Conservation (phyloP, 129 eudicot genomes). For the Tagetes patula region DNA sequence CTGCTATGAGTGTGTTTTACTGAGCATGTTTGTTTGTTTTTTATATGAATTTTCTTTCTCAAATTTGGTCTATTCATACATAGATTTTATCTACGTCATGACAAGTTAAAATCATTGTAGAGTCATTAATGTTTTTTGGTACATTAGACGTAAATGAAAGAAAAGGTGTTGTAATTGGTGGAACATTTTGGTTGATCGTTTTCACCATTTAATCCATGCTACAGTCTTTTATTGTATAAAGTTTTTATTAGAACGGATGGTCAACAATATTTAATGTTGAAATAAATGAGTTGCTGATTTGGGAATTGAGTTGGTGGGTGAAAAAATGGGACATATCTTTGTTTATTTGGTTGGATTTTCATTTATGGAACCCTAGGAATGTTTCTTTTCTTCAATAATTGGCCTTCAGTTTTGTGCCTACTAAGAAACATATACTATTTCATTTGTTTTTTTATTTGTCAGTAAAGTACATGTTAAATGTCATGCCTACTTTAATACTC, state of each 20-base stretch:
- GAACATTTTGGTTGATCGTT: slow-evolving; percentile 23
- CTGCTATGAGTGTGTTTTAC: no score
- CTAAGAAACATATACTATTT: not conserved
- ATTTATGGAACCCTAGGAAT: not conserved
- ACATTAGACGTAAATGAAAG: slow-evolving; percentile 12
- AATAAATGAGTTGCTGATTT: slow-evolving; percentile 29
- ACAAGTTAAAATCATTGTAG: slow-evolving; percentile 4
- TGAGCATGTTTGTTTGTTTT: no score
- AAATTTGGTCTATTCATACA: no score
- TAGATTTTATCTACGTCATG: not conserved
- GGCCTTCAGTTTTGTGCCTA: not conserved
- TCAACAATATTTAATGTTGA: slow-evolving; percentile 27
- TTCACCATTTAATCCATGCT: slow-evolving; percentile 33
- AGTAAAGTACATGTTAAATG: not conserved
- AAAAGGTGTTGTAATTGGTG: slow-evolving; percentile 14
- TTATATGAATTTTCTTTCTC: not conserved
- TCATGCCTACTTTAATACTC: not conserved
- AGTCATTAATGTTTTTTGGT: slow-evolving; percentile 11
- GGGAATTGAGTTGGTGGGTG: slow-evolving; percentile 33
- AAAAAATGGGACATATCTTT: slow-evolving; percentile 14
- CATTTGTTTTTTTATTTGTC: not conserved
- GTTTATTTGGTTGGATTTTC: slow-evolving; percentile 14
- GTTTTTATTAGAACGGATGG: slow-evolving; percentile 18
- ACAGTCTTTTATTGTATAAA: slow-evolving; percentile 15
- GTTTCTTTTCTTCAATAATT: slow-evolving; percentile 5